Evolutionary conservation across 768 basidiomycete genomes (phyloP).

Genomic region (Cantharellus anzutake): DNA sequence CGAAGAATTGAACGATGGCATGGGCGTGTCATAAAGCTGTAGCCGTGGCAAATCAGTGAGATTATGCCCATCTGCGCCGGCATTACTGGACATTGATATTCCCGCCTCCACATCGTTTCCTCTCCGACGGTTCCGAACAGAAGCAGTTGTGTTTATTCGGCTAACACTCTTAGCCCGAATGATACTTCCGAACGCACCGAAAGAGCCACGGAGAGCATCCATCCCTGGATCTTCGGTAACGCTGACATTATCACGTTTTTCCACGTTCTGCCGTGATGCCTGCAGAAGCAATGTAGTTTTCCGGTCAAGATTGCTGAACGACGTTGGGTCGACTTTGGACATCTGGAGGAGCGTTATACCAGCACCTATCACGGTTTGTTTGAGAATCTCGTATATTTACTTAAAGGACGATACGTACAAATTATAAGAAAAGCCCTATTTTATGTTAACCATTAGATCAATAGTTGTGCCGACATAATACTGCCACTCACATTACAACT

Average conservation of each 20-base stretch:
- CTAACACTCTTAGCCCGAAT: conserved; percentile 27
- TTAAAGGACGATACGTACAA: conserved; percentile 19
- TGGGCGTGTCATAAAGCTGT: conserved; percentile 76
- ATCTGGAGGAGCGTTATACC: conserved; percentile 93
- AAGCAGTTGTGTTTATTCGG: conserved; percentile 27
- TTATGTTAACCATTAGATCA: conserved; percentile 10
- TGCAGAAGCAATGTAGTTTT: conserved; percentile 78
- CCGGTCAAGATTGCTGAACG: conserved; percentile 62
- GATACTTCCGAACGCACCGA: conserved; percentile 81
- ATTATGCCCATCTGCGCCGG: conserved; percentile 14
- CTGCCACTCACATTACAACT: conserved; percentile 37
- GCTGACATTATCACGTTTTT: conserved; percentile 47
- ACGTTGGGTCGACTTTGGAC: conserved; percentile 78
- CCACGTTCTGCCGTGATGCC: conserved; percentile 57
- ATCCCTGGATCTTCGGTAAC: conserved; percentile 82
- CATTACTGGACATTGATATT: neutral
- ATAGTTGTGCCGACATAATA: neutral
- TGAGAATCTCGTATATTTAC: neutral
- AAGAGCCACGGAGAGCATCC: conserved; percentile 77
- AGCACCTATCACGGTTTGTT: conserved; percentile 19
- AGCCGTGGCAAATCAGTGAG: conserved; percentile 47
- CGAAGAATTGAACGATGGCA: conserved; percentile 26
- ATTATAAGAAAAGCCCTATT: conserved; percentile 62
- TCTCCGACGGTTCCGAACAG: neutral
- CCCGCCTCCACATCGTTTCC: neutral